Conservation (phyloP, 202 grass and related monocot genomes). For the Zizania palustris region DNA sequence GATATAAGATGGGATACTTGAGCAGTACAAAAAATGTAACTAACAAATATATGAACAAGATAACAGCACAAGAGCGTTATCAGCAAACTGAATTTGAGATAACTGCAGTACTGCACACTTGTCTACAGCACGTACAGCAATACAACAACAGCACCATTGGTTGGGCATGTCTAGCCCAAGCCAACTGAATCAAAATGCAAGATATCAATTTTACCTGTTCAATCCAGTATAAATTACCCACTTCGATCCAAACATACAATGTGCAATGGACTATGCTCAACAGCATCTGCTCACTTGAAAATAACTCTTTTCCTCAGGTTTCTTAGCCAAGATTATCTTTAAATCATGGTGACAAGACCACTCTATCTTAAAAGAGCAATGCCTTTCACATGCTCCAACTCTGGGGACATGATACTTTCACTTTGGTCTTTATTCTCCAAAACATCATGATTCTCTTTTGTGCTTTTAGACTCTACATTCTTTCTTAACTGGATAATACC, state of each 20-base stretch:
- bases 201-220: slow-evolving; percentile 61
- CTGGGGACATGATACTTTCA: slow-evolving; percentile 61
- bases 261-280: slow-evolving; percentile 59
- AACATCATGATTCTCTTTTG: slow-evolving; percentile 70
- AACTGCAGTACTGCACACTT: slow-evolving; percentile 17
- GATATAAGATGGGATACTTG: background rate
- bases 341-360: slow-evolving; percentile 40
- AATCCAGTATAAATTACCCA: slow-evolving; percentile 50
- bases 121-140: slow-evolving; percentile 10
- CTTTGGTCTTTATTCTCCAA: slow-evolving; percentile 68
- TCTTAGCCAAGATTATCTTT: slow-evolving; percentile 70
- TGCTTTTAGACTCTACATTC: slow-evolving; percentile 63
- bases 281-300: slow-evolving; percentile 57
- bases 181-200: slow-evolving; percentile 41
- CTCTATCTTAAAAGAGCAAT: slow-evolving; percentile 59
- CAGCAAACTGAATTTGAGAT: slow-evolving; percentile 21
- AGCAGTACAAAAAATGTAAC: background rate
- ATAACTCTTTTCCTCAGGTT: slow-evolving; percentile 60
- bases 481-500: slow-evolving; percentile 84
- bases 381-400: slow-evolving; percentile 65
- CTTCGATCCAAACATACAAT: slow-evolving; percentile 62
- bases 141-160: slow-evolving; percentile 32
- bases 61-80: background rate
- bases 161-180: slow-evolving; percentile 9
- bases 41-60: background rate